Percentiles rank a stretch among this genome's conserved stretches.
These are phyloP conservation scores for Eurotiales sp. DNA, from an alignment of 2,329 filamentous ascomycete genomes.

Conservation along the genomic window DNA sequence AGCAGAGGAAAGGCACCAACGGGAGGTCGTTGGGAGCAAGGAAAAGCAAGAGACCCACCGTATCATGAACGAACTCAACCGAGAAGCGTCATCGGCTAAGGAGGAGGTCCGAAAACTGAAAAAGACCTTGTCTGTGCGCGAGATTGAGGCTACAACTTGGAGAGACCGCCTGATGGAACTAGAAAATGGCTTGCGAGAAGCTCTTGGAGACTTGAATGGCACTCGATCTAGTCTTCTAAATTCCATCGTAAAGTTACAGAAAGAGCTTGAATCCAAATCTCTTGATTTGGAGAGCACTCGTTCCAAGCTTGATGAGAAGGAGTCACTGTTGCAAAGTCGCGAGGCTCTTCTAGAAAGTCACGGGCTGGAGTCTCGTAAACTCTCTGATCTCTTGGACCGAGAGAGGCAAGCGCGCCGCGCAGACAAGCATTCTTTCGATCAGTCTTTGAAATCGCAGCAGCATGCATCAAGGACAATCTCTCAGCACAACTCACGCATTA, in stretches of 20 bases:
- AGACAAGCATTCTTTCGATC: constrained; percentile 84
- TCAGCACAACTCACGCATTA: constrained; percentile 77
- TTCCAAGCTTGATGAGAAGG: constrained; percentile 79
- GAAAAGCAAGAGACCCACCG: constrained; percentile 96
- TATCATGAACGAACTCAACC: constrained; percentile 87
- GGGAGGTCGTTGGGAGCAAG: constrained; percentile 78
- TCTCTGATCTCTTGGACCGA: constrained; percentile 85
- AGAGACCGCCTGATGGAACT: constrained; percentile 86
- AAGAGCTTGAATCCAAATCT: constrained; percentile 78
- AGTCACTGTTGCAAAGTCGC: constrained; percentile 82
- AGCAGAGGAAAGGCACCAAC: constrained; percentile 74
- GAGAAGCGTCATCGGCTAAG: constrained; percentile 74
- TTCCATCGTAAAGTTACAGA: constrained; percentile 81
- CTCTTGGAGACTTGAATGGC: constrained; percentile 81
- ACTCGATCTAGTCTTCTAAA: constrained; percentile 81
- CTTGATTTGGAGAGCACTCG: constrained; percentile 78
- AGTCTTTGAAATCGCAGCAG: constrained; percentile 80
- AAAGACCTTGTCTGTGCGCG: constrained; percentile 75
- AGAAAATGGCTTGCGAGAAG: constrained; percentile 81
- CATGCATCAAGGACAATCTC: constrained; percentile 82
- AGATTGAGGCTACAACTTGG: constrained; percentile 86
- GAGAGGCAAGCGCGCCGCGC: constrained; percentile 80
- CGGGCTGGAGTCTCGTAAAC: constrained; percentile 76
- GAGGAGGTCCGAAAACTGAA: constrained; percentile 80
- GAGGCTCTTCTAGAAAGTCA: constrained; percentile 85